Base-by-base conservation (phyloP, 228 moss, liverwort and hornwort genomes). In the Sphagnum magellanicum region DNA sequence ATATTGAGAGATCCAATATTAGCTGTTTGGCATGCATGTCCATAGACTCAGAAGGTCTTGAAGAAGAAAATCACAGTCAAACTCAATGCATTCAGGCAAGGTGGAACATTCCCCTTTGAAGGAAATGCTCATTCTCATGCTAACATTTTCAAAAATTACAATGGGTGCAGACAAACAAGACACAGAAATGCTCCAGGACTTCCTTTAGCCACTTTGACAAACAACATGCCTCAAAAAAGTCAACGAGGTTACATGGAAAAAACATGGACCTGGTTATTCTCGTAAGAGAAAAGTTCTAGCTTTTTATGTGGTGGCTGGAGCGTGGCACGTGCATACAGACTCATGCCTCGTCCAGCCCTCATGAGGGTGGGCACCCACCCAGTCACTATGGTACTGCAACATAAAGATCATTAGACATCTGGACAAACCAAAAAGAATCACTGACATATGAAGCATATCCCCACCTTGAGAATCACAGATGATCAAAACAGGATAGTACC, bases 301-400 rank as follows among this genome's bases (percentile, higher is more conserved):
- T 88, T 74, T 51, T 75, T 76, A 63, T 80, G 73, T 50, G 97
- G 97, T 17, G 91, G 74, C 32, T 76, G 67, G 14, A 63, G 51
- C 15, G 58, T 75, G 14, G 93, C 91, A n/a, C 83, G 80, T 60
- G 90, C 77, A 76, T 88, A 97, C 70, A 88, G 83, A 80, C 71
- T 70, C 97, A 97, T 97, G 11, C 97, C 97, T 71, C 93, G 86
- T 48, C 93, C 97, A 48, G 97, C 93, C 58, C 97, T 83, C 60
- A 93, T 68, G 61, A 97, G 63, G 5, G 97, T 97, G 68, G 97
- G 97, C 61, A 97, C 87, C 97, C 97, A 97, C 15, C 97, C 97
- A 50, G 97, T 97, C 63, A 97, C 77, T 60, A 97, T 71, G 48
- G 97, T 97, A 71, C 97, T 96, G 88, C 75, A 76, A 4, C 63